Conservation (phyloP, 345 rosid species). For the Diplotaxis tenuifolia region DNA sequence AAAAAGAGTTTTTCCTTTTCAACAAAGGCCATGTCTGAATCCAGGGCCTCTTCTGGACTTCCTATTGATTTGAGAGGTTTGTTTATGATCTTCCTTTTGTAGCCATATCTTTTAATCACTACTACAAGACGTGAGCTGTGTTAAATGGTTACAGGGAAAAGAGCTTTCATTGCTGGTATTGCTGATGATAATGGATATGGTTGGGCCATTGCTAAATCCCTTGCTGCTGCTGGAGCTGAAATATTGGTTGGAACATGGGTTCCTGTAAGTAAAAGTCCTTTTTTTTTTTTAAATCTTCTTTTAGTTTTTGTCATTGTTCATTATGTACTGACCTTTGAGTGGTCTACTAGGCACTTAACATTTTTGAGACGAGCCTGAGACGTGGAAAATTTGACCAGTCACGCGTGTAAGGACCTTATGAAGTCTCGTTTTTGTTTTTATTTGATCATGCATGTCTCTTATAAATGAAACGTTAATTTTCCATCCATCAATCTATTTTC, state of each 20-base stretch:
- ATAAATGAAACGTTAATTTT: background rate
- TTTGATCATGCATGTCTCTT: conserved; percentile 1
- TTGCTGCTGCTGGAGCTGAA: conserved; percentile 98
- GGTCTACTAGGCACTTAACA: conserved; percentile 70
- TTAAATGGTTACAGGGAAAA: conserved; percentile 57
- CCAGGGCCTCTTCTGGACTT: conserved; percentile 58
- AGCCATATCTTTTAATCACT: background rate
- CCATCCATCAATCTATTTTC: conserved; percentile 20
- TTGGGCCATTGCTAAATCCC: conserved; percentile 99
- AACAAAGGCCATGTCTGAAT: conserved; percentile 62
- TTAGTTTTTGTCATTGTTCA: conserved; percentile 18
- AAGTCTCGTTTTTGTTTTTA: background rate
- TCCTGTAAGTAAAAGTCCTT: conserved; percentile 74
- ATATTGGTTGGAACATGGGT: conserved; percentile 98
- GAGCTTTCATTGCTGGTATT: conserved; percentile 94
- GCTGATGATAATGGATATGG: conserved; percentile 99
- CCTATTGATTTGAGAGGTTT: conserved; percentile 84
- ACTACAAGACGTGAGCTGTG: background rate
- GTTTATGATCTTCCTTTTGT: conserved; percentile 7
- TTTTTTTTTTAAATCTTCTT: conserved; percentile 2
- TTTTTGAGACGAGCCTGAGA: conserved; percentile 86
- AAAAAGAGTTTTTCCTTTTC: conserved; percentile 41
- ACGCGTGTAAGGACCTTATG: conserved; percentile 62
- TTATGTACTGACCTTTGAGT: conserved; percentile 26
- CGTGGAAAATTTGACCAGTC: conserved; percentile 96